These are phyloP conservation scores for Hypsizygus ulmarius DNA, from an alignment of 1,284 basidiomycete species.

Conservation along the genomic window DNA sequence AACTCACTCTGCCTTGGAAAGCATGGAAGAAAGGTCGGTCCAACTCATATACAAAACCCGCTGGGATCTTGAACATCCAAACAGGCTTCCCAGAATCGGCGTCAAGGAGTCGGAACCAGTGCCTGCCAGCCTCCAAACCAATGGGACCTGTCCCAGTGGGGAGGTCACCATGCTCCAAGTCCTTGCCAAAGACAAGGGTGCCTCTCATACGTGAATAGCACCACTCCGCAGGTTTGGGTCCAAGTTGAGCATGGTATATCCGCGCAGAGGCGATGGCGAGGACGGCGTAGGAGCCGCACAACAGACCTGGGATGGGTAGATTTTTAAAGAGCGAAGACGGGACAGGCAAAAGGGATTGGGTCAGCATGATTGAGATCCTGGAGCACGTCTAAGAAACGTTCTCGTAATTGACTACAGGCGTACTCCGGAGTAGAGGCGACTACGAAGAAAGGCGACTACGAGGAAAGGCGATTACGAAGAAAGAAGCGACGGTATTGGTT, in stretches of 20 bases:
- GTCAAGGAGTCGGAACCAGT: conserved; percentile 73
- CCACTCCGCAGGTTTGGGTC: conserved; percentile 54
- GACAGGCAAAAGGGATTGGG: conserved; percentile 8
- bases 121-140: conserved; percentile 20
- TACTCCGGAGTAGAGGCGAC: conserved; percentile 10
- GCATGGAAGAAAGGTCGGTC: conserved; percentile 93
- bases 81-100: conserved; percentile 70
- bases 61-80: conserved; percentile 87
- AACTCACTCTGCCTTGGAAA: conserved; percentile 77
- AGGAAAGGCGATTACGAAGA: conserved; percentile 10
- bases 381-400: conserved; percentile 1
- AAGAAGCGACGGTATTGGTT: conserved; percentile 13
- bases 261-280: conserved; percentile 32
- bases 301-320: conserved; percentile 21
- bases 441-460: conserved; percentile 16
- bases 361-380: conserved; percentile 1
- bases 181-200: conserved; percentile 68
- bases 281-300: conserved; percentile 20
- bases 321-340: conserved; percentile 13
- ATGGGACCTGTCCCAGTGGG: conserved; percentile 11
- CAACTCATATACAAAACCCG: conserved; percentile 76
- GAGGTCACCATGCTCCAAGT: conserved; percentile 31
- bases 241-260: conserved; percentile 56
- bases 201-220: conserved; percentile 69
- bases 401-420: conserved; percentile 12